These are phyloP conservation scores for Cutaneotrichosporon mucoides DNA, from an alignment of 1,284 basidiomycete genomes.

Conservation along the genomic window DNA sequence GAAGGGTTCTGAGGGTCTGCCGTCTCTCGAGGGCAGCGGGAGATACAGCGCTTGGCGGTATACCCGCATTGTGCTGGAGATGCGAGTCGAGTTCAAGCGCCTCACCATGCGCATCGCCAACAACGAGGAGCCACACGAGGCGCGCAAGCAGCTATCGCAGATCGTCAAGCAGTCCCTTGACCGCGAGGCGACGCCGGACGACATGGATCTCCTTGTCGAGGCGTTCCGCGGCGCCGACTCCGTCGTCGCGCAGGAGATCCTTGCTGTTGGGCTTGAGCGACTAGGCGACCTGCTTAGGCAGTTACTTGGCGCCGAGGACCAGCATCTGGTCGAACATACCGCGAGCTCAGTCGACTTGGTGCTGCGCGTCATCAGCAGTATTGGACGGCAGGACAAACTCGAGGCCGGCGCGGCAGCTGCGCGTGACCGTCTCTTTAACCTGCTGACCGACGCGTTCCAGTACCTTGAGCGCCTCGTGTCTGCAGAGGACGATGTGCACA, in stretches of 20 bases:
- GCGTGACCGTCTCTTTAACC: slow-evolving; percentile 36
- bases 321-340: slow-evolving; percentile 24
- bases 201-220: slow-evolving; percentile 44
- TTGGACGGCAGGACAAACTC: slow-evolving; percentile 14
- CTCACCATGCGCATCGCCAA: slow-evolving; percentile 37
- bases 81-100: slow-evolving; percentile 47
- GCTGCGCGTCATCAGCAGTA: slow-evolving; percentile 36
- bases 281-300: slow-evolving; percentile 31
- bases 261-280: slow-evolving; percentile 38
- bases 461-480: slow-evolving; percentile 34
- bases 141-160: slow-evolving; percentile 31
- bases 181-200: slow-evolving; percentile 37
- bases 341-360: slow-evolving; percentile 34
- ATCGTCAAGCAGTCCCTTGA: slow-evolving; percentile 37
- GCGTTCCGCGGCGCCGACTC: slow-evolving; percentile 42
- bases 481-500: slow-evolving; percentile 23
- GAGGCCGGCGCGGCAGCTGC: slow-evolving; percentile 18
- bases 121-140: slow-evolving; percentile 32
- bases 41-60: slow-evolving; percentile 44
- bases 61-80: slow-evolving; percentile 45
- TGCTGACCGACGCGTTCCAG: slow-evolving; percentile 36
- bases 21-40: slow-evolving; percentile 26
- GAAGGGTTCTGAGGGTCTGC: slow-evolving; percentile 16
- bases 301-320: slow-evolving; percentile 36
- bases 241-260: slow-evolving; percentile 40